These are phyloP conservation scores for Trypanosoma congolense DNA, from an alignment of 208 protist genomes.

Conservation along the genomic window DNA sequence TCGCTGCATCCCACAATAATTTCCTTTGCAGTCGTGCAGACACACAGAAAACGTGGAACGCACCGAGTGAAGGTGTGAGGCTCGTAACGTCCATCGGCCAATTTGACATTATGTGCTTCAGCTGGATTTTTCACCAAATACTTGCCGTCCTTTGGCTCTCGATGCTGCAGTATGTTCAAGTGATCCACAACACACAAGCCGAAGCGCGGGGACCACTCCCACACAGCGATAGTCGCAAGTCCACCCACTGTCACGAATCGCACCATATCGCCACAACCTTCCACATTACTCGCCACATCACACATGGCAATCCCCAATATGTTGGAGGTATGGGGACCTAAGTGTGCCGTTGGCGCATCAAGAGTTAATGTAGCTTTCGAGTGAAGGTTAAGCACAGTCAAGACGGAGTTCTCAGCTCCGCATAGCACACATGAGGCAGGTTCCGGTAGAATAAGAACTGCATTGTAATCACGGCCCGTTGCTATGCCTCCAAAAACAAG, in stretches of 20 bases:
- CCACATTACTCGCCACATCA: not conserved
- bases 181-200: conserved; percentile 26
- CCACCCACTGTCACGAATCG: conserved; percentile 65
- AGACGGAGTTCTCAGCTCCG: conserved; percentile 62
- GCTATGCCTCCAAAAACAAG: conserved; percentile 30
- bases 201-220: conserved; percentile 26
- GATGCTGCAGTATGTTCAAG: not conserved
- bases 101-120: not conserved
- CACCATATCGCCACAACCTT: not conserved
- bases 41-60: conserved; percentile 54
- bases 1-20: conserved; percentile 68
- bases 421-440: conserved; percentile 30
- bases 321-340: conserved; percentile 72
- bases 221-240: conserved; percentile 36
- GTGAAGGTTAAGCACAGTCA: conserved; percentile 22
- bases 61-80: conserved; percentile 15
- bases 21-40: conserved; percentile 16
- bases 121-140: conserved; percentile 6
- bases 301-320: conserved; percentile 50
- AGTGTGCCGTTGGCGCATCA: conserved; percentile 25
- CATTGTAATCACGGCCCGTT: conserved; percentile 72
- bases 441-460: conserved; percentile 27
- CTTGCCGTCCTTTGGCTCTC: not conserved
- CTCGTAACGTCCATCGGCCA: too few relatives aligned
- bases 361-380: not conserved